These are phyloP conservation scores for Zoysia matrella DNA, from an alignment of 202 grass and related monocot species.

Conservation along the genomic window DNA sequence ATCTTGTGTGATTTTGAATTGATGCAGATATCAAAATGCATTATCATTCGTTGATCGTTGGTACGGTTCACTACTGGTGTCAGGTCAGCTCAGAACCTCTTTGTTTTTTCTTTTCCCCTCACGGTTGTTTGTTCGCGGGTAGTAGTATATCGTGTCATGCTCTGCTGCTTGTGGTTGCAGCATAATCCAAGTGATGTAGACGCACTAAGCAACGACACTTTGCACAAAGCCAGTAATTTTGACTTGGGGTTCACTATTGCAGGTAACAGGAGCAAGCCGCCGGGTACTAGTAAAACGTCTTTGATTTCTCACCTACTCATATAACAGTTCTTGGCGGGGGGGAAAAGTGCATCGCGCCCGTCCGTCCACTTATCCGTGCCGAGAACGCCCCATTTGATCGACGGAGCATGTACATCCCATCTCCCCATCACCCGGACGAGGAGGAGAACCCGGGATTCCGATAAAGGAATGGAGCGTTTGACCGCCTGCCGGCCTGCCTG, in stretches of 20 bases:
- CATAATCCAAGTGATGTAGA: background rate
- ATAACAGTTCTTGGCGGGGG: too few species aligned
- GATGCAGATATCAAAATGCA: background rate
- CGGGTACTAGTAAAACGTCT: background rate
- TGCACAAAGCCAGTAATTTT: too few species aligned
- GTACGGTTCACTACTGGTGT: background rate
- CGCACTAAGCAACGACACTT: too few species aligned
- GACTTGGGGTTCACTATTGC: too few species aligned
- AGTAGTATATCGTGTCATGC: background rate
- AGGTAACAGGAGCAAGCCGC: background rate
- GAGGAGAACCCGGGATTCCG: background rate
- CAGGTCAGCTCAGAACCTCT: background rate
- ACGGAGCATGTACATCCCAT: background rate
- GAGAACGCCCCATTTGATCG: too few species aligned
- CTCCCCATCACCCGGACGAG: conserved; percentile 7
- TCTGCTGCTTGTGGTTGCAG: background rate
- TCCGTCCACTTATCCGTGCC: too few species aligned
- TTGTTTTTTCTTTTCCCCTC: background rate
- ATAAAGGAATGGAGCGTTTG: conserved; percentile 29
- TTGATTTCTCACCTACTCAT: too few species aligned
- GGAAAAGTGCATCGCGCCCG: too few species aligned
- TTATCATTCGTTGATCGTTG: background rate
- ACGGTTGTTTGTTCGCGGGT: too few species aligned
- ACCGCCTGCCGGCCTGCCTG: background rate
- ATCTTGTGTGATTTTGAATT: background rate